Conservation (phyloP, 2,329 filamentous ascomycete genomes). For the Biscogniauxia marginata region DNA sequence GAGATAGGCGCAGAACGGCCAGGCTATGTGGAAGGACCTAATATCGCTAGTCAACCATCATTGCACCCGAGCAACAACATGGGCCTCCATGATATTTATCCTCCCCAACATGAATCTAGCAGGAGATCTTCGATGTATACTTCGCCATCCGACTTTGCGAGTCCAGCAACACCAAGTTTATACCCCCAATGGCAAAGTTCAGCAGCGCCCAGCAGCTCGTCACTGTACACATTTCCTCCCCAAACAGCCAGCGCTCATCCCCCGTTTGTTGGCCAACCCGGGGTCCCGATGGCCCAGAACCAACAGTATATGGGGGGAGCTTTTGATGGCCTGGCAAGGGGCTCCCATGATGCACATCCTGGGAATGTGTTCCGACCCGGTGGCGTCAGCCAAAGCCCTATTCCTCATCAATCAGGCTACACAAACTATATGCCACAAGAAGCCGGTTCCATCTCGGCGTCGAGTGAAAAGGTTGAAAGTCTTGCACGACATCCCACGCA, state of each 20-base stretch:
- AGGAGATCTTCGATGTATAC: slow-evolving; percentile 47
- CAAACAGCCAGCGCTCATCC: slow-evolving; percentile 34
- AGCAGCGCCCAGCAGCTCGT: slow-evolving; percentile 38
- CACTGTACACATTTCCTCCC: slow-evolving; percentile 47
- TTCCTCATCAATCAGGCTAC: slow-evolving; percentile 16
- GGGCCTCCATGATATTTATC: slow-evolving; percentile 45
- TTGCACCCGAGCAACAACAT: slow-evolving; percentile 33
- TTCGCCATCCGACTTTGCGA: slow-evolving; percentile 44
- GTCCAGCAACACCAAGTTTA: slow-evolving; percentile 36
- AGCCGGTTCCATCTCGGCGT: slow-evolving; percentile 7
- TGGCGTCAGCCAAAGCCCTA: slow-evolving; percentile 14
- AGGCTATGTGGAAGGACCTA: slow-evolving; percentile 28
- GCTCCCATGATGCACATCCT: slow-evolving; percentile 26
- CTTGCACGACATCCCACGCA: slow-evolving; percentile 15
- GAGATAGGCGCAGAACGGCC: slow-evolving; percentile 42
- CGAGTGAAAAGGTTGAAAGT: slow-evolving; percentile 14
- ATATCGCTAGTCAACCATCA: slow-evolving; percentile 22
- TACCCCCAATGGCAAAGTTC: slow-evolving; percentile 49
- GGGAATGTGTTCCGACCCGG: slow-evolving; percentile 26
- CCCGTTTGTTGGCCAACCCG: slow-evolving; percentile 29
- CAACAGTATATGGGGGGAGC: slow-evolving; percentile 27
- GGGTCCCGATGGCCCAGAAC: slow-evolving; percentile 26
- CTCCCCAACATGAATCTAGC: slow-evolving; percentile 44
- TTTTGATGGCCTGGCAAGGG: slow-evolving; percentile 31
- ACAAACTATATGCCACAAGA: slow-evolving; percentile 19